Conservation (phyloP, 805 yeast genomes). For the Jamesozyma jinghongensis region DNA sequence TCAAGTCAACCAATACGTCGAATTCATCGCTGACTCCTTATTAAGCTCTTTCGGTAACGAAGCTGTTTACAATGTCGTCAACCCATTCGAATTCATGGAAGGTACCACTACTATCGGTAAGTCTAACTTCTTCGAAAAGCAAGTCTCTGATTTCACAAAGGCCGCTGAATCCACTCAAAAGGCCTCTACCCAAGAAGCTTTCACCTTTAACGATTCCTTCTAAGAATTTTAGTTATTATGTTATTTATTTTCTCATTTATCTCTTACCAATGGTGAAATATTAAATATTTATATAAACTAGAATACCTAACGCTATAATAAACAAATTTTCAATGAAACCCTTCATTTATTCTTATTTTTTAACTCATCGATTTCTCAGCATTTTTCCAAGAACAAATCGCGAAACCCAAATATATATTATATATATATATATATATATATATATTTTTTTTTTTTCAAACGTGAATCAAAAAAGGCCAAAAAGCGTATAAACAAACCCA, state of each 20-base stretch:
- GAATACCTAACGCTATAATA: too few relatives aligned
- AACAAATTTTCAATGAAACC: too few relatives aligned
- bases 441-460: too few relatives aligned
- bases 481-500: too few relatives aligned
- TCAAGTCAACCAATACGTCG: slow-evolving; percentile 93
- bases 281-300: too few relatives aligned
- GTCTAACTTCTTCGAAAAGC: slow-evolving; percentile 96
- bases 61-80: slow-evolving; percentile 74
- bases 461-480: too few relatives aligned
- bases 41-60: slow-evolving; percentile 81
- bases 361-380: too few relatives aligned
- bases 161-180: slow-evolving; percentile 66
- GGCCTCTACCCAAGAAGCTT: slow-evolving; percentile 39
- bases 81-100: slow-evolving; percentile 98
- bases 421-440: too few relatives aligned
- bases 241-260: neutral
- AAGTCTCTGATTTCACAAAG: slow-evolving; percentile 96
- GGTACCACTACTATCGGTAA: slow-evolving; percentile 94
- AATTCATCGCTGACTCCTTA: slow-evolving; percentile 91
- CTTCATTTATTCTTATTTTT: too few relatives aligned
- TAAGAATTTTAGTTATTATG: slow-evolving; percentile 29
- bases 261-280: too few relatives aligned
- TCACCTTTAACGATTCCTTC: slow-evolving; percentile 88
- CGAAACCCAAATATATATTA: too few relatives aligned
- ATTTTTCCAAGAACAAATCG: too few relatives aligned